phyloP scores from a whole-genome alignment of 2,329 filamentous ascomycete genomes.

The Aspergillus arachidicola region DNA sequence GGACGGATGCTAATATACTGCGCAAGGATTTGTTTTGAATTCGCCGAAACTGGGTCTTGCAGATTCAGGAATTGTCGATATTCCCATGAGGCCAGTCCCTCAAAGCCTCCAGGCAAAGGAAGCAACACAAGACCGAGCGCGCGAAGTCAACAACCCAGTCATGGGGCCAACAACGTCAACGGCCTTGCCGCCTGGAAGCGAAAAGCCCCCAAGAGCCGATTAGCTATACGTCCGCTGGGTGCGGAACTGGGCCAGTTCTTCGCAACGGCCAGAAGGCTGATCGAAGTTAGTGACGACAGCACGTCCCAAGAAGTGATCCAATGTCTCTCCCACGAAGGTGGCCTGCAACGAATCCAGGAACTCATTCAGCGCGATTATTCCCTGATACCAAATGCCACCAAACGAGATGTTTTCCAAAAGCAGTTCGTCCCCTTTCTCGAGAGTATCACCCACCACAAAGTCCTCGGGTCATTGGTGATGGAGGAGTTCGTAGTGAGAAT shows the following conservation, averaged over 20 bases:
- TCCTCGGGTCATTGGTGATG: conserved; percentile 46
- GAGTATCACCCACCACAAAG: conserved; percentile 44
- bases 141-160: background rate
- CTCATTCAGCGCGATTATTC: conserved; percentile 15
- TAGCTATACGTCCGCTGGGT: background rate
- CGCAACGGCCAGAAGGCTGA: conserved; percentile 24
- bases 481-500: conserved; percentile 47
- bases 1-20: background rate
- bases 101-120: background rate
- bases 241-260: conserved; percentile 24
- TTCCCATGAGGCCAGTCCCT: background rate
- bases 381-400: conserved; percentile 1
- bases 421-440: conserved; percentile 46
- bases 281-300: conserved; percentile 23
- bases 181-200: conserved; percentile 13
- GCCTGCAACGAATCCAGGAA: conserved; percentile 32
- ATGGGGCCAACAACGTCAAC: background rate
- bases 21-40: background rate
- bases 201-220: background rate
- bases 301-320: conserved; percentile 32
- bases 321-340: conserved; percentile 31
- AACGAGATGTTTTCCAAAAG: conserved; percentile 20
- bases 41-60: background rate
- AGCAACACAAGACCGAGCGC: background rate
- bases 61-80: background rate